Base-by-base conservation (phyloP, 2,329 filamentous ascomycete genomes). In the Phaeoacremonium minimum region DNA sequence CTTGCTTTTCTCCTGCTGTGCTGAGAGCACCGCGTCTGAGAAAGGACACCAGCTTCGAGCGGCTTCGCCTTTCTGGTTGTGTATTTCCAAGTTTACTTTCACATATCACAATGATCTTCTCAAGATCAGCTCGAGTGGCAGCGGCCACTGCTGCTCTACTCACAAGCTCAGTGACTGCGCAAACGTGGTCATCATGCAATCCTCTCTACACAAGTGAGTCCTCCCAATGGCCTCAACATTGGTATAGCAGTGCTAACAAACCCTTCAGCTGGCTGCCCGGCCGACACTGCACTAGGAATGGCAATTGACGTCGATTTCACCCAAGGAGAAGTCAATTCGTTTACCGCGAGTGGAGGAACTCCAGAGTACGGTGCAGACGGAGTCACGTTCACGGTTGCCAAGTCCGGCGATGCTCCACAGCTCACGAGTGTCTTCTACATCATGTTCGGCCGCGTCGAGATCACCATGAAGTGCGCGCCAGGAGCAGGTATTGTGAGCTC, bases 391-490 rank as follows among this genome's bases (percentile, higher is more conserved):
- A 89, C 87, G 17, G 83, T 98, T 35, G 64, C 78, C 35, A 68
- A 81, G 53, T 73, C 81, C 34, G 90, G 91, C 39, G 87, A 98
- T 56, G 78, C 88, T 4, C 93, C 93, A 0, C 85, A 91, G 58
- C 77, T 98, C 43, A 75, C 76, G 46, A 95, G 89, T 43, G 79
- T 93, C 52, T 97, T 95, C 77, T 97, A 96, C 72, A 95, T 98
- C 67, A 97, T 98, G 93, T 98, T 96, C 59, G 93, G 93, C 48
- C 85, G 83, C 45, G 86, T 96, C 55, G 85, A 95, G 47, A 78
- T 90, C 48, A 83, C 79, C 19, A 75, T 96, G 69, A 90, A 91
- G 64, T 81, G 87, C 17, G 89, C 93, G 8, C 83, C 89, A 1
- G 93, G 93, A 7, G 81, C 78, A 8, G 93, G 93, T 41, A 96